Percentiles rank a stretch among this genome's conserved stretches.
These are phyloP conservation scores for Metschnikowia sp. DNA, from an alignment of 805 yeast species.

Conservation along the genomic window DNA sequence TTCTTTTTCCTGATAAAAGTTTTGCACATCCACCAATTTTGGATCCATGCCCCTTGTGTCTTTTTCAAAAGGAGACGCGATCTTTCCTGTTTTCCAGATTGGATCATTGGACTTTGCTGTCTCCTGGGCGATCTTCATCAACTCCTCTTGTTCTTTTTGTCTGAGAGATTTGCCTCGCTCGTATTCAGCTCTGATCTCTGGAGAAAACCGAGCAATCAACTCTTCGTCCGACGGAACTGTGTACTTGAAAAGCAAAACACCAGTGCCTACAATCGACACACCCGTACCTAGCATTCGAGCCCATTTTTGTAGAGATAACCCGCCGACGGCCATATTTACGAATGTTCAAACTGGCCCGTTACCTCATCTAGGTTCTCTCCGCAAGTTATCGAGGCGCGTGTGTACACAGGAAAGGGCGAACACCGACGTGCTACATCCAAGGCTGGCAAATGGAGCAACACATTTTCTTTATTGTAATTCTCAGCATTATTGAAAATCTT, in stretches of 20 bases:
- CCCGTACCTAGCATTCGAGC: constrained; percentile 56
- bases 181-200: constrained; percentile 76
- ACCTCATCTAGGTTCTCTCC: neutral
- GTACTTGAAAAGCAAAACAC: constrained; percentile 66
- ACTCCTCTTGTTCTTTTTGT: constrained; percentile 62
- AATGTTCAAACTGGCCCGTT: neutral
- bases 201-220: constrained; percentile 67
- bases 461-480: no score
- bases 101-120: constrained; percentile 73
- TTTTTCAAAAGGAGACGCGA: constrained; percentile 64
- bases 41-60: constrained; percentile 37
- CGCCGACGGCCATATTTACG: constrained; percentile 2
- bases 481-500: no score
- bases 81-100: constrained; percentile 75
- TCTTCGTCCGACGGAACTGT: constrained; percentile 86
- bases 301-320: constrained; percentile 53
- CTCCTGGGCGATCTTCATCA: constrained; percentile 61
- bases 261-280: constrained; percentile 65
- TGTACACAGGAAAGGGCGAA: constrained; percentile 1
- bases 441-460: no score
- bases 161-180: constrained; percentile 61
- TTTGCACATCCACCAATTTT: constrained; percentile 40
- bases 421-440: no score
- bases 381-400: neutral
- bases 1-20: constrained; percentile 48